A percentile compares a stretch with the other conserved stretches of the same genome.
Evolutionary conservation across 495 filamentous ascomycete species (phyloP).

Genomic region (Usnea hakonensis): DNA sequence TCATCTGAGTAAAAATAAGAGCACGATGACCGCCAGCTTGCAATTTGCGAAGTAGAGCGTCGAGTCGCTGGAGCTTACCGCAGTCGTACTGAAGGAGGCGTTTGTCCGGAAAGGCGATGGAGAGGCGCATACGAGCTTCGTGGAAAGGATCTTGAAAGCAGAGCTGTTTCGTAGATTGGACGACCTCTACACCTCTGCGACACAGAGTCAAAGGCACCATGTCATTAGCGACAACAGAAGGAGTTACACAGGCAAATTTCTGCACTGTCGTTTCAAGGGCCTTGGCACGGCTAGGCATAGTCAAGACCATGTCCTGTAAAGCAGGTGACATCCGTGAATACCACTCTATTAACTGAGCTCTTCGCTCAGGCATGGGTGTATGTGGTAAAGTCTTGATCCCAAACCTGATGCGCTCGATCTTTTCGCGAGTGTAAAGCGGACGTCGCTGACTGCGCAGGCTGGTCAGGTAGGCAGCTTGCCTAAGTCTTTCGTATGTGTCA

Average conservation of each 20-base stretch:
- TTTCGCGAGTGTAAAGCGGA: conserved; percentile 70
- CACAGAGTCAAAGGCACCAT: conserved; percentile 50
- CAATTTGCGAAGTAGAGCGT: conserved; percentile 74
- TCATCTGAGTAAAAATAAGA: conserved; percentile 99
- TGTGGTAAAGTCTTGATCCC: conserved; percentile 47
- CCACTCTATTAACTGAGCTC: conserved; percentile 57
- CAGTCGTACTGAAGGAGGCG: conserved; percentile 95
- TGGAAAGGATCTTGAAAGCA: conserved; percentile 77
- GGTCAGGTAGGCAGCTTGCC: conserved; percentile 73
- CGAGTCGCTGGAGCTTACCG: conserved; percentile 89
- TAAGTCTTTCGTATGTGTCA: conserved; percentile 68
- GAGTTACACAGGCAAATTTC: conserved; percentile 86
- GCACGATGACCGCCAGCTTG: conserved; percentile 88
- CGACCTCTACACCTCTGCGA: conserved; percentile 48
- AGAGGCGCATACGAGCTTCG: conserved; percentile 82
- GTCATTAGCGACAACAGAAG: conserved; percentile 74
- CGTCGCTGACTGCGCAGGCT: conserved; percentile 69
- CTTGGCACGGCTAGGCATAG: conserved; percentile 61
- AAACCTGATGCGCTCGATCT: conserved; percentile 64
- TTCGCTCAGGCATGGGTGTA: conserved; percentile 46
- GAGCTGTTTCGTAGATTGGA: conserved; percentile 46
- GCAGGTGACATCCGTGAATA: conserved; percentile 59
- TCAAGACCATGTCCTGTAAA: conserved; percentile 65
- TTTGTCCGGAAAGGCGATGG: conserved; percentile 95
- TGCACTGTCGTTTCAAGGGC: conserved; percentile 66